Conservation (phyloP, 345 rosid species). For the Populus nigra region DNA sequence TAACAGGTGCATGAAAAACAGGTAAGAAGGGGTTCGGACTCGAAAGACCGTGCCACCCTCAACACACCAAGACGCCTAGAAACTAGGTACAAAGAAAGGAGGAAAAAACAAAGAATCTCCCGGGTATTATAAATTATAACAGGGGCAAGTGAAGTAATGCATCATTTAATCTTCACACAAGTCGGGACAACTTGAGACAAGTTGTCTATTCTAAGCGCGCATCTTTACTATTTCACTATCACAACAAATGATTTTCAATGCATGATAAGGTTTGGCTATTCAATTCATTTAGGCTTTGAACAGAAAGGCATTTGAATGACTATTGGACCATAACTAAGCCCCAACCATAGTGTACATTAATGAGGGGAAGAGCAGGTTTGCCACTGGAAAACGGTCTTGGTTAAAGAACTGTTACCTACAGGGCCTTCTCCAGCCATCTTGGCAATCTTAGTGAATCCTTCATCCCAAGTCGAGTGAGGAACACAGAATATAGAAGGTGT, state of each 20-base stretch:
- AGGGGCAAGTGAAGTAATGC: too few relatives aligned
- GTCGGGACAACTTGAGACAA: background rate
- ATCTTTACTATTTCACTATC: background rate
- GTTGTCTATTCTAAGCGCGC: background rate
- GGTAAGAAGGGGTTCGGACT: too few relatives aligned
- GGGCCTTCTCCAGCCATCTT: constrained; percentile 77
- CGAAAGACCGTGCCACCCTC: too few relatives aligned
- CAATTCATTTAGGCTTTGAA: too few relatives aligned
- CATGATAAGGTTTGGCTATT: background rate
- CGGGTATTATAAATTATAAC: too few relatives aligned
- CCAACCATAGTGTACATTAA: background rate
- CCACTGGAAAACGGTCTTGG: background rate
- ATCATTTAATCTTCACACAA: too few relatives aligned
- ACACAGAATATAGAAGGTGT: constrained; percentile 69
- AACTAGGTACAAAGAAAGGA: too few relatives aligned
- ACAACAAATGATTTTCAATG: background rate
- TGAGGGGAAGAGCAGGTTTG: background rate
- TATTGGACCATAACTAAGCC: background rate
- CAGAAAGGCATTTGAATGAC: background rate
- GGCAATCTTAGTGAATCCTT: constrained; percentile 63
- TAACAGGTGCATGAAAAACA: too few relatives aligned
- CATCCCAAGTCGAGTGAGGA: constrained; percentile 84
- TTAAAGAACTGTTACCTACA: background rate
- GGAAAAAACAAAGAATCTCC: too few relatives aligned
- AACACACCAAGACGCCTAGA: too few relatives aligned